Conservation (phyloP, 345 rosid genomes). For the Bruguiera parviflora region DNA sequence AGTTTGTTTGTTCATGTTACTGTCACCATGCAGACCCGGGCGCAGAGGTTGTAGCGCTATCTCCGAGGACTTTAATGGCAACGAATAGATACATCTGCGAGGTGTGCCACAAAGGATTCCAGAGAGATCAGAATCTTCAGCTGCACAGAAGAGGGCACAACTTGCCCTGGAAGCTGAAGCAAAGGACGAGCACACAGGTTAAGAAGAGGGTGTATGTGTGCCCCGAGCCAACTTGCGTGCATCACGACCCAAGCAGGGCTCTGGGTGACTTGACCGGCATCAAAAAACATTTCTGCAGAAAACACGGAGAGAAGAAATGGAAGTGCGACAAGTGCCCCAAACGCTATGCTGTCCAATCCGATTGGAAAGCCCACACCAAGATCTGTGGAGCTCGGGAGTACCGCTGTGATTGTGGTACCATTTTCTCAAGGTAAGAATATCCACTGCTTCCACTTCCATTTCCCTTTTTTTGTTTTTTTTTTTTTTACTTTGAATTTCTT, state of each 20-base stretch:
- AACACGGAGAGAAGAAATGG: slow-evolving; percentile 71
- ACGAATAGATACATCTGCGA: neutral
- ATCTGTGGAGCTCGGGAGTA: slow-evolving; percentile 79
- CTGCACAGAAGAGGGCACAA: slow-evolving; percentile 8
- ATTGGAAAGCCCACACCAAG: slow-evolving; percentile 78
- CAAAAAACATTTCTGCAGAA: slow-evolving; percentile 9
- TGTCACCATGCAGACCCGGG: neutral
- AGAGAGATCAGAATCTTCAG: slow-evolving; percentile 1
- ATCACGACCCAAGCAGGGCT: slow-evolving; percentile 3
- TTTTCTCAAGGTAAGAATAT: slow-evolving; percentile 47
- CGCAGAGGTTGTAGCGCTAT: neutral
- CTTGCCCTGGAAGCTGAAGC: slow-evolving; percentile 3
- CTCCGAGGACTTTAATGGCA: neutral
- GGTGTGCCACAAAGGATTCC: neutral
- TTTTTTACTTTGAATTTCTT: no score
- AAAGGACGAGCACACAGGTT: neutral
- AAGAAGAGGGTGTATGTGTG: slow-evolving; percentile 3
- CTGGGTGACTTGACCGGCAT: slow-evolving; percentile 7
- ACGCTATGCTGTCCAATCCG: slow-evolving; percentile 70
- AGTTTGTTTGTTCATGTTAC: neutral
- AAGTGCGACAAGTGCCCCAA: slow-evolving; percentile 61
- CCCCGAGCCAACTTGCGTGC: slow-evolving; percentile 4
- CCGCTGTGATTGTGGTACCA: slow-evolving; percentile 62
- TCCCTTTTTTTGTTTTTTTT: no score
- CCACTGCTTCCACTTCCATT: no score